Conservation (phyloP, 2,329 filamentous ascomycete species). For the Diaporthe destruens region DNA sequence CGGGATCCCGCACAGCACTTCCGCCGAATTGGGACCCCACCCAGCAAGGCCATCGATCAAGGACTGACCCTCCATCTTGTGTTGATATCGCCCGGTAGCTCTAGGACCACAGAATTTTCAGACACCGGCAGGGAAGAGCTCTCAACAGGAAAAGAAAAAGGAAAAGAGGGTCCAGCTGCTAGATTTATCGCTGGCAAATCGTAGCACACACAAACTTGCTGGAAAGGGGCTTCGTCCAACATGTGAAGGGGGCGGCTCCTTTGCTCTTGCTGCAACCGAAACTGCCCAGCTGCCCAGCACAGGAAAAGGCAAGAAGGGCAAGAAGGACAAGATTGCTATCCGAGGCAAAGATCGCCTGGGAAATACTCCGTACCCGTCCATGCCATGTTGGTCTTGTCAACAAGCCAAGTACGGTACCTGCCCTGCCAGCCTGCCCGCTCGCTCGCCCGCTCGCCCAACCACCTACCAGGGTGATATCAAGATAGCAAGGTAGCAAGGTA, state of each 20-base stretch:
- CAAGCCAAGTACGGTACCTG: not conserved
- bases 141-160: constrained; percentile 18
- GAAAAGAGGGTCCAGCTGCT: constrained; percentile 9
- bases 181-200: not conserved
- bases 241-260: not conserved
- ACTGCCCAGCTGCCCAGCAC: not conserved
- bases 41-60: not conserved
- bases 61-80: constrained; percentile 25
- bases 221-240: not conserved
- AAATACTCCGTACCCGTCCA: not conserved
- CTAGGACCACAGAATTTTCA: constrained; percentile 7
- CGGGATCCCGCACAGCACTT: constrained; percentile 29
- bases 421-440: not conserved
- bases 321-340: not conserved
- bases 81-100: constrained; percentile 5
- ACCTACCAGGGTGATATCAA: constrained; percentile 2
- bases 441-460: not conserved
- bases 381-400: constrained; percentile 14
- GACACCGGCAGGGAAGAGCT: constrained; percentile 26
- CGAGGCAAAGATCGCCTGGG: constrained; percentile 7
- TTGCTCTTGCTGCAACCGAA: not conserved
- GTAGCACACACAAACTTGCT: not conserved
- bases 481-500: not conserved
- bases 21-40: constrained; percentile 29
- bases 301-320: not conserved